Conservation (phyloP, 2,329 filamentous ascomycete genomes). For the Botrytis porri region DNA sequence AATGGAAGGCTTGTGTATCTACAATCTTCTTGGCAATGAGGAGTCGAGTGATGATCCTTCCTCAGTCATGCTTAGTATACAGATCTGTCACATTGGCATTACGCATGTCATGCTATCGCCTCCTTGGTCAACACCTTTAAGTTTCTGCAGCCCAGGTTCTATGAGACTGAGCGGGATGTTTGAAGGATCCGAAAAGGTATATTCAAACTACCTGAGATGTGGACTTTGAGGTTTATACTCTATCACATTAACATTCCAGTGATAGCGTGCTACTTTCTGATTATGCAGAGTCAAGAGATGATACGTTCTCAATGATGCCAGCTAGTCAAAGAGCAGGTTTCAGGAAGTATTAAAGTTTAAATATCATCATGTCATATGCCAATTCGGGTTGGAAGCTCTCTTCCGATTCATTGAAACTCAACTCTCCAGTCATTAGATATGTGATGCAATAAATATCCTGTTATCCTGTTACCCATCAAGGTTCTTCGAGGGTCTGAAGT, state of each 20-base stretch:
- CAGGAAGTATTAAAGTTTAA: neutral
- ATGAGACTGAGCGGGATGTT: neutral
- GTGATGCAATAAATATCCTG: neutral
- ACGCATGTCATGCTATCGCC: neutral
- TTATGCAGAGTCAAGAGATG: neutral
- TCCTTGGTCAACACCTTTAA: neutral
- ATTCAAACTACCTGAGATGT: neutral
- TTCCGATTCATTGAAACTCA: neutral
- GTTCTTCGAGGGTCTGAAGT: neutral
- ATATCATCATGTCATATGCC: neutral
- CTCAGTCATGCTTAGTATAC: neutral
- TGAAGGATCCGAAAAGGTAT: neutral
- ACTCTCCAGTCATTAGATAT: neutral
- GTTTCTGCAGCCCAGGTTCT: neutral
- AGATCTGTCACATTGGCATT: neutral
- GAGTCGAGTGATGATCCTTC: neutral
- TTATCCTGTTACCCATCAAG: neutral
- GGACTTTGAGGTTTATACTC: neutral
- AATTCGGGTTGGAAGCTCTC: neutral
- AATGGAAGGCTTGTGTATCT: neutral
- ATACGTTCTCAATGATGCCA: neutral
- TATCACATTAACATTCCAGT: neutral
- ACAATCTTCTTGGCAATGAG: neutral
- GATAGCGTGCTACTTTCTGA: neutral
- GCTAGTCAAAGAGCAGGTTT: neutral